A percentile compares a stretch with the other conserved stretches of the same genome.
Evolutionary conservation across 495 filamentous ascomycete species (phyloP).

Genomic region (Aspergillus incahuasiensis): DNA sequence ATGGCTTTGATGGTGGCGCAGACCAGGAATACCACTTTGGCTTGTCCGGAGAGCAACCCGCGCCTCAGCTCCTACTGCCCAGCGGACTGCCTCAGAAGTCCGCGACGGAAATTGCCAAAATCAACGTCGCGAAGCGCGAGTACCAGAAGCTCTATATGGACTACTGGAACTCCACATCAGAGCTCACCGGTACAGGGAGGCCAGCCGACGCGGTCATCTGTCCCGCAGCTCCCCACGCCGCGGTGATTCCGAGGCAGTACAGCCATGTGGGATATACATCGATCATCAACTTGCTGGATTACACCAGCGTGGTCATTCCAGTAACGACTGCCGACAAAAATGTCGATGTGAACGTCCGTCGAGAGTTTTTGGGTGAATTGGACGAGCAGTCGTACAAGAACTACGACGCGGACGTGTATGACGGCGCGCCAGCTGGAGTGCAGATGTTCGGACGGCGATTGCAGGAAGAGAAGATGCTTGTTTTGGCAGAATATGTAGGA

Average conservation of each 20-base stretch:
- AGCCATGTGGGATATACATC: conserved; percentile 47
- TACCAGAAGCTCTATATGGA: conserved; percentile 62
- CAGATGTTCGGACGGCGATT: conserved; percentile 33
- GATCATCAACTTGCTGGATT: conserved; percentile 55
- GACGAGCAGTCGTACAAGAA: conserved; percentile 42
- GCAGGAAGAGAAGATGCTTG: conserved; percentile 16
- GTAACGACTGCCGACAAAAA: conserved; percentile 52
- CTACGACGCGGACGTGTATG: conserved; percentile 50
- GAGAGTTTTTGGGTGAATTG: conserved; percentile 34
- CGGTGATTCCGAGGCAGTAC: conserved; percentile 47
- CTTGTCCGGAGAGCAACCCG: conserved; percentile 52
- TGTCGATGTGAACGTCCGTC: conserved; percentile 40
- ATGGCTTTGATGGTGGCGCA: conserved; percentile 47
- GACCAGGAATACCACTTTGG: conserved; percentile 45
- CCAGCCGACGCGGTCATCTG: conserved; percentile 53
- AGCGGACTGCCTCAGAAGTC: conserved; percentile 25
- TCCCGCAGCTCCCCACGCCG: conserved; percentile 40
- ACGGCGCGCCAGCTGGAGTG: conserved; percentile 51
- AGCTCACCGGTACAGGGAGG: conserved; percentile 50
- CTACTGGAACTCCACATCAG: conserved; percentile 61
- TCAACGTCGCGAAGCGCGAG: conserved; percentile 55
- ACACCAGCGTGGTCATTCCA: conserved; percentile 53
- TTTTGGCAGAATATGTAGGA: conserved; percentile 9
- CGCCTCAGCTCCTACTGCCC: conserved; percentile 33
- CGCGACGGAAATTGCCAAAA: conserved; percentile 45